Evolutionary conservation across 257 asterid species (phyloP).

Genomic region (Solanum arcanum): DNA sequence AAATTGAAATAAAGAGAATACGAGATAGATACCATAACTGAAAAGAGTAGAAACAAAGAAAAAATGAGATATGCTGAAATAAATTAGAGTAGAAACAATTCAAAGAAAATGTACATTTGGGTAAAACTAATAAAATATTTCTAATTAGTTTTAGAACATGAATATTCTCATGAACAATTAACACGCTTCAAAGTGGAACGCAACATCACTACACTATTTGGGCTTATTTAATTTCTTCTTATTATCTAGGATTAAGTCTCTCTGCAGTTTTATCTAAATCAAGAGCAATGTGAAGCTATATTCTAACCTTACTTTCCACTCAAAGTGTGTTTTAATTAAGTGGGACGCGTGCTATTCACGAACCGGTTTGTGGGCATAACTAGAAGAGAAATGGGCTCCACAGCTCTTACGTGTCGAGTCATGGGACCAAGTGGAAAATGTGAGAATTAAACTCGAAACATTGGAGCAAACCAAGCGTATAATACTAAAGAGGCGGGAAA

Average conservation of each 20-base stretch:
- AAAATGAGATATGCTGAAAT: too few relatives aligned
- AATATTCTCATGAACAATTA: not conserved
- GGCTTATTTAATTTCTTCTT: not conserved
- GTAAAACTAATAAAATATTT: too few relatives aligned
- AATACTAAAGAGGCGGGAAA: constrained; percentile 2
- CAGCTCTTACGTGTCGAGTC: not conserved
- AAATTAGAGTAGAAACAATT: too few relatives aligned
- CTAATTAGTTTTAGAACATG: not conserved
- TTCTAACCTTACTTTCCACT: too few relatives aligned
- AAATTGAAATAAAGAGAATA: too few relatives aligned
- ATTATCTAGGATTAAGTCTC: too few relatives aligned
- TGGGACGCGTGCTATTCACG: not conserved
- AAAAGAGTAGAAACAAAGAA: too few relatives aligned
- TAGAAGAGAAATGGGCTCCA: not conserved
- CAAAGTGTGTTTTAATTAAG: too few relatives aligned
- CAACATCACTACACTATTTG: not conserved
- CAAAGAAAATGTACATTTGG: too few relatives aligned
- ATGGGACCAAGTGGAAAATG: not conserved
- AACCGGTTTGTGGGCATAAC: not conserved
- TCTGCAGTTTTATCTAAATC: too few relatives aligned
- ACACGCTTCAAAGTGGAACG: not conserved
- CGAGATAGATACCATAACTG: too few relatives aligned
- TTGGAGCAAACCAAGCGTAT: not conserved
- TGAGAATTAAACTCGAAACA: not conserved
- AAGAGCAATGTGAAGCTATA: too few relatives aligned